Evolutionary conservation across 176 grass and related monocot species (phyloP).

Genomic region (Musa troglodytarum): DNA sequence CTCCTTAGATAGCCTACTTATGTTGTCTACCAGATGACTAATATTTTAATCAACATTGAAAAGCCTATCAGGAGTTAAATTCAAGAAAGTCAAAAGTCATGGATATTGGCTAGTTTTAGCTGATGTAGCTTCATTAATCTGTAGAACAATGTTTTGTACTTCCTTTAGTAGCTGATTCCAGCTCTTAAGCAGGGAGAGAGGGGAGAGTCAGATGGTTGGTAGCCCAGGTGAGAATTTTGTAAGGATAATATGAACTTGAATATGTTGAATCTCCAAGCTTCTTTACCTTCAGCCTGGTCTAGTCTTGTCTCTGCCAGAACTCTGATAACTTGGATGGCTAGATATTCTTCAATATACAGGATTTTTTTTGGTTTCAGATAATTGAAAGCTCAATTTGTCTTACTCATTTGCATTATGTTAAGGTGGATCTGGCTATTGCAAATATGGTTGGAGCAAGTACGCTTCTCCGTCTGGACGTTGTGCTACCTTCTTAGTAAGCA

Average conservation of each 20-base stretch:
- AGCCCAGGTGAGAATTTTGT: neutral
- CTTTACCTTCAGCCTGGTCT: neutral
- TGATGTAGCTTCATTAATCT: neutral
- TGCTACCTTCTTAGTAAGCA: slow-evolving; percentile 69
- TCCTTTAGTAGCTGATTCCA: neutral
- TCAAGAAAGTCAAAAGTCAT: neutral
- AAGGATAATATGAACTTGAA: neutral
- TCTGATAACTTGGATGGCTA: neutral
- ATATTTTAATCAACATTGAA: neutral
- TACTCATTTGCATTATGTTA: slow-evolving; percentile 19
- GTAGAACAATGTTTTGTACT: neutral
- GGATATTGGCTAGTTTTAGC: neutral
- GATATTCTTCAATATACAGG: neutral
- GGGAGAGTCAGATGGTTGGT: neutral
- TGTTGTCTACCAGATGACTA: neutral
- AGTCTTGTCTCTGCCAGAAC: neutral
- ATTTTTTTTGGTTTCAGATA: slow-evolving; percentile 13
- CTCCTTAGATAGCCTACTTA: neutral
- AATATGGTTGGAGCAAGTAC: slow-evolving; percentile 98
- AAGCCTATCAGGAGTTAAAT: neutral
- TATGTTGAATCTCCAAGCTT: neutral
- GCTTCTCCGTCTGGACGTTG: slow-evolving; percentile 84
- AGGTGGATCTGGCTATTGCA: slow-evolving; percentile 98
- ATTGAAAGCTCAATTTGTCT: slow-evolving; percentile 15
- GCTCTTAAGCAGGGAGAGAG: neutral